Conservation (phyloP, 257 asterid species). For the Nemophila menziesii region DNA sequence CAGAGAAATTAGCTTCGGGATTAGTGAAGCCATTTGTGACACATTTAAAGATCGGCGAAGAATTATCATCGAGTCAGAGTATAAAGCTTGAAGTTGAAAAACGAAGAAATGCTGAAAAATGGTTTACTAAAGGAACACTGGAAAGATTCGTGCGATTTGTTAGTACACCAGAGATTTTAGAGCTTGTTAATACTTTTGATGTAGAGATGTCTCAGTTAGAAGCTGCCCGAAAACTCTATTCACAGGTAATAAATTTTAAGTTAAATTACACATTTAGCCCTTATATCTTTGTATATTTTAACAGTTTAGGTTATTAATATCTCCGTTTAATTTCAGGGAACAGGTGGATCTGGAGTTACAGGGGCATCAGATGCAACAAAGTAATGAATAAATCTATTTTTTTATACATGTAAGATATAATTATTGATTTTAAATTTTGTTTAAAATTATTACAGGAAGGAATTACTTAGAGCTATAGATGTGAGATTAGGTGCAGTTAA, state of each 20-base stretch:
- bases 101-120: conserved; percentile 38
- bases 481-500: conserved; percentile 69
- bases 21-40: conserved; percentile 71
- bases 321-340: conserved; percentile 48
- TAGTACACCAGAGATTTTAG: conserved; percentile 82
- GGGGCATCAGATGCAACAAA: conserved; percentile 77
- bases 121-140: conserved; percentile 98
- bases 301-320: conserved; percentile 4
- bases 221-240: conserved; percentile 73
- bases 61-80: conserved; percentile 49
- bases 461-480: conserved; percentile 83
- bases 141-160: conserved; percentile 94
- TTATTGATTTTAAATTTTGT: background rate
- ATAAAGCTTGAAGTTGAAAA: conserved; percentile 71
- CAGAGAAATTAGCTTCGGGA: conserved; percentile 90
- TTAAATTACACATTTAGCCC: conserved; percentile 4
- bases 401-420: too few relatives aligned
- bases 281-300: background rate
- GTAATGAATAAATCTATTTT: too few relatives aligned
- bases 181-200: conserved; percentile 57
- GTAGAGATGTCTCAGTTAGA: conserved; percentile 90
- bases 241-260: conserved; percentile 35
- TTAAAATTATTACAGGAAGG: conserved; percentile 51
- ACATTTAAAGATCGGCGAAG: conserved; percentile 70
- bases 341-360: conserved; percentile 39